phyloP scores from a whole-genome alignment of 1,284 basidiomycete genomes.

The Serendipita sp. region DNA sequence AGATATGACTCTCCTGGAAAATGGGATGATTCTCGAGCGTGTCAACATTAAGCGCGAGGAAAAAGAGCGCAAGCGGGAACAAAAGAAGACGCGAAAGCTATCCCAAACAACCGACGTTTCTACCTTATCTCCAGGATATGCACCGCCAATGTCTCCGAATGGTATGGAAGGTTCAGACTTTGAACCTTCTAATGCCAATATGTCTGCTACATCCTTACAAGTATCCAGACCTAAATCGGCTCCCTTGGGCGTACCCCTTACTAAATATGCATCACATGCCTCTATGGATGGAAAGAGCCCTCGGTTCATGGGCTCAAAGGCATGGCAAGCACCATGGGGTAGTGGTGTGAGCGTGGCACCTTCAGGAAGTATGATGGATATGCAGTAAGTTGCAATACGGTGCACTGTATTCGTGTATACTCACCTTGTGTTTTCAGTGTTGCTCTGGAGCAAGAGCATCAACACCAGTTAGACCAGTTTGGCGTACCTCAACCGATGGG shows the following conservation, averaged over 20 bases:
- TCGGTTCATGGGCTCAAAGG: constrained; percentile 72
- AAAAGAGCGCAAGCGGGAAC: constrained; percentile 28
- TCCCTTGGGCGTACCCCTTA: constrained; percentile 54
- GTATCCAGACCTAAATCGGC: constrained; percentile 35
- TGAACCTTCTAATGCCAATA: not conserved
- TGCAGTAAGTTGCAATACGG: constrained; percentile 57
- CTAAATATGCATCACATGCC: constrained; percentile 57
- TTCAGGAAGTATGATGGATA: constrained; percentile 80
- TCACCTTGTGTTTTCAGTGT: constrained; percentile 30
- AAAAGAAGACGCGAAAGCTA: constrained; percentile 40
- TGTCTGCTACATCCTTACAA: constrained; percentile 9
- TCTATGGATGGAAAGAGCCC: constrained; percentile 53
- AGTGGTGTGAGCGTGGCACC: constrained; percentile 65
- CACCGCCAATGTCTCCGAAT: constrained; percentile 5
- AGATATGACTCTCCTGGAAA: constrained; percentile 66
- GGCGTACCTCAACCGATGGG: constrained; percentile 21
- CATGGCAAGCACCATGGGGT: constrained; percentile 57
- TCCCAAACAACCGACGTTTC: constrained; percentile 8
- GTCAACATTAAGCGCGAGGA: constrained; percentile 72
- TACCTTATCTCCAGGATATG: constrained; percentile 6
- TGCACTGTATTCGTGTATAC: constrained; percentile 9
- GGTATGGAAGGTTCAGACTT: constrained; percentile 5
- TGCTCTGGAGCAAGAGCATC: constrained; percentile 45
- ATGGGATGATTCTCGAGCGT: constrained; percentile 74
- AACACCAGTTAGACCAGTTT: constrained; percentile 29